Evolutionary conservation across 2,329 filamentous ascomycete genomes (phyloP).

Genomic region (Sclerotinia nivalis): DNA sequence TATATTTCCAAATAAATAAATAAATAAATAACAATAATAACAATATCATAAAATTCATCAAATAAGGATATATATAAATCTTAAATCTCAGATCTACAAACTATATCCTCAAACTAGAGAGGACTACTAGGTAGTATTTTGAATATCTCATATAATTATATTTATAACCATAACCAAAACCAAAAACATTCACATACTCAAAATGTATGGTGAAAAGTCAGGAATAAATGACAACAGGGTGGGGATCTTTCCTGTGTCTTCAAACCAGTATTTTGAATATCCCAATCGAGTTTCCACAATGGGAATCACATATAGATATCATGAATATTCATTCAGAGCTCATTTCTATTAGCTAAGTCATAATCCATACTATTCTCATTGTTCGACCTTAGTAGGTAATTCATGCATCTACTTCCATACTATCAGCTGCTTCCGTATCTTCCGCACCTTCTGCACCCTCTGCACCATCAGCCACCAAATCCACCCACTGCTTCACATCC

Average conservation of each 20-base stretch:
- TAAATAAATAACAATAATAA: too few species aligned
- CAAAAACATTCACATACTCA: neutral
- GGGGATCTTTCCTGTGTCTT: neutral
- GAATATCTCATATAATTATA: neutral
- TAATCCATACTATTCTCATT: constrained; percentile 7
- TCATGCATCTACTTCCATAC: constrained; percentile 49
- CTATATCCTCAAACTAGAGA: neutral
- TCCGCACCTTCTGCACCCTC: constrained; percentile 45
- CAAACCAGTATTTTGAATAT: neutral
- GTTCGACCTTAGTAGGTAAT: neutral
- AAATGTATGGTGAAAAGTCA: too few species aligned
- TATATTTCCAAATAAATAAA: too few species aligned
- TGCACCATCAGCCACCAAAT: constrained; percentile 63
- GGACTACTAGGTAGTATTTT: neutral
- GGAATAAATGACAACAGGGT: neutral
- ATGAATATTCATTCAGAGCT: constrained; percentile 1
- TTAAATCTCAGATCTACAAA: too few species aligned
- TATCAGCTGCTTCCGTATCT: constrained; percentile 40
- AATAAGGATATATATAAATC: too few species aligned
- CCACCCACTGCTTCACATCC: constrained; percentile 82
- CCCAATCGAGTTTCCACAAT: neutral
- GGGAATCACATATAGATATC: neutral
- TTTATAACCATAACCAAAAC: too few species aligned
- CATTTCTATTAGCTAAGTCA: constrained; percentile 3
- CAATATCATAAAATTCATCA: too few species aligned